Evolutionary conservation across 2,329 filamentous ascomycete species (phyloP).

Genomic region (Aspergillus tubingensis): DNA sequence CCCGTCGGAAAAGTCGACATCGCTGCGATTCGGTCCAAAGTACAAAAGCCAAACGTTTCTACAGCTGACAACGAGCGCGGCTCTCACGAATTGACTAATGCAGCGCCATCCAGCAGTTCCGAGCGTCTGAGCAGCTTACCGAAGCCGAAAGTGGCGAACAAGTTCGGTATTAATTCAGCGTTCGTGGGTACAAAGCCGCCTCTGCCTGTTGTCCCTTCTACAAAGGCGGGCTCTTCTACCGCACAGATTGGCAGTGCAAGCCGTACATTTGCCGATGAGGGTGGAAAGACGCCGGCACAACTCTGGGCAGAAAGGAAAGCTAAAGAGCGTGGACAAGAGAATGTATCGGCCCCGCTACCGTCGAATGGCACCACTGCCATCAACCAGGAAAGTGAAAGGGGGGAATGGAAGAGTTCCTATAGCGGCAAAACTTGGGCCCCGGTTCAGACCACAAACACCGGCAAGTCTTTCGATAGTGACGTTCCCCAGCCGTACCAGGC

Average conservation of each 20-base stretch:
- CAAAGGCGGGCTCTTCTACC: conserved; percentile 61
- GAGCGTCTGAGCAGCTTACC: conserved; percentile 84
- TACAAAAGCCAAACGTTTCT: conserved; percentile 62
- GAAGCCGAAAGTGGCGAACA: conserved; percentile 93
- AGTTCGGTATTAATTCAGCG: conserved; percentile 70
- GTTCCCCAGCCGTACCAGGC: conserved; percentile 56
- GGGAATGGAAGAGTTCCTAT: conserved; percentile 90
- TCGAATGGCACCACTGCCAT: conserved; percentile 52
- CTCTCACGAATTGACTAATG: conserved; percentile 54
- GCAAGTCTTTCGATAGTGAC: conserved; percentile 59
- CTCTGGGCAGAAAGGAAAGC: conserved; percentile 98
- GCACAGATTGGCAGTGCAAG: conserved; percentile 73
- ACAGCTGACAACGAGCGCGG: conserved; percentile 37
- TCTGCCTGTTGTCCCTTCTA: conserved; percentile 67
- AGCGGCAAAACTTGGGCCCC: conserved; percentile 85
- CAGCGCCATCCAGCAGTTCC: conserved; percentile 71
- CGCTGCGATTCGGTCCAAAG: conserved; percentile 82
- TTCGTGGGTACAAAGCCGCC: conserved; percentile 91
- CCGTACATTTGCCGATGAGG: conserved; percentile 90
- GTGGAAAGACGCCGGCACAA: conserved; percentile 94
- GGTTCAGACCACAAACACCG: conserved; percentile 73
- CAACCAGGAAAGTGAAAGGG: conserved; percentile 70
- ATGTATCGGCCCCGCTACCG: conserved; percentile 48
- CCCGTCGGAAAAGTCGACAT: conserved; percentile 97
- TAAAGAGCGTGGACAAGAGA: conserved; percentile 63